These are phyloP conservation scores for Lachancea nothofagi DNA, from an alignment of 805 yeast genomes.

Conservation along the genomic window DNA sequence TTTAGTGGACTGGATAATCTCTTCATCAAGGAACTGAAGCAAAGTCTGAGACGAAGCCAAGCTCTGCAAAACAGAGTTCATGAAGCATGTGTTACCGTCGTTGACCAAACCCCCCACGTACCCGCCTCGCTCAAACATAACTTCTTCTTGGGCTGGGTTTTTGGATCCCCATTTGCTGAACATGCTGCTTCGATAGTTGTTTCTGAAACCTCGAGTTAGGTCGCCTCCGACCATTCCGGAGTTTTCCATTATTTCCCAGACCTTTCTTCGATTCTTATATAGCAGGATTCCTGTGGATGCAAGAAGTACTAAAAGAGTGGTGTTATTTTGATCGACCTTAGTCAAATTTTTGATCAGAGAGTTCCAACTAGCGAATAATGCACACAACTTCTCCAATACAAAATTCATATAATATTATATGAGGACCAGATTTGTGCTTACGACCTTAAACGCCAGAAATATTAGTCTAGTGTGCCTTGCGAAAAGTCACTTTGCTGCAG, in stretches of 20 bases:
- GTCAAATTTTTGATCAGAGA: slow-evolving; percentile 3
- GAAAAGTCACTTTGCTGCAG: too few species aligned
- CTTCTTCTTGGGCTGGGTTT: slow-evolving; percentile 17
- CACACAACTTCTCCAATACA: slow-evolving; percentile 5
- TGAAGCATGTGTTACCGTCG: slow-evolving; percentile 92
- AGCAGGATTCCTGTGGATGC: slow-evolving; percentile 9
- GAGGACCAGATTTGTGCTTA: neutral
- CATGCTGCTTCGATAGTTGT: slow-evolving; percentile 11
- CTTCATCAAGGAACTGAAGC: slow-evolving; percentile 47
- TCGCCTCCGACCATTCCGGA: slow-evolving; percentile 10
- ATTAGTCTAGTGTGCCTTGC: too few species aligned
- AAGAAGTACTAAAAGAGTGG: slow-evolving; percentile 7
- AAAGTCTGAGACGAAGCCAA: slow-evolving; percentile 68
- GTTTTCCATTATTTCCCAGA: slow-evolving; percentile 11
- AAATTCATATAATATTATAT: slow-evolving; percentile 10
- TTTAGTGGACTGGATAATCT: slow-evolving; percentile 21
- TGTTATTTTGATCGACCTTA: slow-evolving; percentile 2
- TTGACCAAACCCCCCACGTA: slow-evolving; percentile 79
- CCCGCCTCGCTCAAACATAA: slow-evolving; percentile 57
- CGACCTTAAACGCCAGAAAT: neutral
- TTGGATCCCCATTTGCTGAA: slow-evolving; percentile 22
- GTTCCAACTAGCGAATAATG: slow-evolving; percentile 5
- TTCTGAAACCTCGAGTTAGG: slow-evolving; percentile 11
- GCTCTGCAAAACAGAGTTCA: slow-evolving; percentile 85
- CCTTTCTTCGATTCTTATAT: slow-evolving; percentile 10